Base-by-base conservation (phyloP, 2,329 filamentous ascomycete genomes). In the Nothophaeocryptopus gaeumannii region DNA sequence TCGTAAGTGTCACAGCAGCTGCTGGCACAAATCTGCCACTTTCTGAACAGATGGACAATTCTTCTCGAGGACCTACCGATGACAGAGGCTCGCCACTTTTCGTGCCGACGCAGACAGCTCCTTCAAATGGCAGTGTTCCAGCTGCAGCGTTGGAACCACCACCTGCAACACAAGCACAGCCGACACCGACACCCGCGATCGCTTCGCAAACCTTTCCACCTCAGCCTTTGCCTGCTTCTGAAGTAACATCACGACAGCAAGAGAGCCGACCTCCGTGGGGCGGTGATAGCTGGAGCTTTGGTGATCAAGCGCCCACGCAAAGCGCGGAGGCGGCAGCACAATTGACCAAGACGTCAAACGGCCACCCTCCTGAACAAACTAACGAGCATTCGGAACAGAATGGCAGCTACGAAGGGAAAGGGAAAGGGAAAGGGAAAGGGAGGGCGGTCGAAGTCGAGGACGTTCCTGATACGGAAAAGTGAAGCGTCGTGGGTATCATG, bases 361-460 rank as follows among this genome's bases (percentile, higher is more conserved):
- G 50, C 15, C 43, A 43, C 26, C 12, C 26, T 14, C 2, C 47
- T 14, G 38, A 37, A 34, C 12, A 39, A 11, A 16, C 42, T 7
- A 38, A 41, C 26, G 38, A 37, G 30, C 43, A 43, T 26, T 11
- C 47, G 13, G 35, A 14, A 14, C 51, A 47, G 29, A 33, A 41
- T 38, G n/a, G 47, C 11, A 40, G 47, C 33, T 56, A 59, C 31
- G 55, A 50, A 20, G 63, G 58, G 20, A 26, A 26, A 26, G 20
- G 67, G 12, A 71, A n/a, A n/a, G n/a, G n/a, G n/a, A 68, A 70
- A 55, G 65, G 67, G 12, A 71, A 70, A 49, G 65, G 58, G 5
- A 64, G 59, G 41, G 67, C 70, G 15, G 67, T 69, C 1, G 69
- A 70, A 26, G 64, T 74, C 11, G 72, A 74, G 48, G 71, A 74